A percentile compares a stretch with the other conserved stretches of the same genome.
These are phyloP conservation scores for Leucaena leucocephala DNA, from an alignment of 306 rosid species.

Conservation along the genomic window DNA sequence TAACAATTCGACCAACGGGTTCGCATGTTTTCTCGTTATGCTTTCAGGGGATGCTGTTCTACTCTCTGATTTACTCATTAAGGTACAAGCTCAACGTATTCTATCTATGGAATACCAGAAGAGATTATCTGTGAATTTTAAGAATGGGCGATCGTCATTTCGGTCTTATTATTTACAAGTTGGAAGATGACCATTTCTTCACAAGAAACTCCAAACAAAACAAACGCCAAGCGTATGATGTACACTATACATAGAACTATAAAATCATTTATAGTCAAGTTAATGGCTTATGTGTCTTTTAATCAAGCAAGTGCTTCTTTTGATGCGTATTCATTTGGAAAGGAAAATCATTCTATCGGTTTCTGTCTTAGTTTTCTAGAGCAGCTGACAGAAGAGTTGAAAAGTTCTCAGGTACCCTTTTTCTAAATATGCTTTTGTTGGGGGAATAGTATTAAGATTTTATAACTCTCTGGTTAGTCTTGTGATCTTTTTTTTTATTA, in stretches of 20 bases:
- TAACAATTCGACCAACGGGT: not conserved
- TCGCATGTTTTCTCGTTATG: constrained; percentile 18
- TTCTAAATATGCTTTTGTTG: not conserved
- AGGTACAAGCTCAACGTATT: not conserved
- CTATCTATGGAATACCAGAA: not conserved
- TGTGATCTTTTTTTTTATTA: too few relatives aligned
- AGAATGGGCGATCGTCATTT: not conserved
- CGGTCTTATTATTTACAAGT: not conserved
- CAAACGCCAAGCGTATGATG: constrained; percentile 4
- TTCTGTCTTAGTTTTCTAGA: not conserved
- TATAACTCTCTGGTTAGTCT: not conserved
- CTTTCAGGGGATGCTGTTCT: not conserved
- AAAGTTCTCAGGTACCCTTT: not conserved
- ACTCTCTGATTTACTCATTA: not conserved
- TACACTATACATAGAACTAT: not conserved
- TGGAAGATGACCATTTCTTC: constrained; percentile 20
- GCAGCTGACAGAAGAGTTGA: constrained; percentile 1
- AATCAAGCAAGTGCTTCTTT: not conserved
- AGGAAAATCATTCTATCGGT: not conserved
- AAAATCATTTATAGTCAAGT: not conserved
- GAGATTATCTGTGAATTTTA: too few relatives aligned
- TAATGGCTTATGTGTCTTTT: not conserved
- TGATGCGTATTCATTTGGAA: not conserved
- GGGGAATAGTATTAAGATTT: not conserved
- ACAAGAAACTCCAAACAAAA: not conserved